phyloP scores from a whole-genome alignment of 164 flowering plant species.

The Macadamia integrifolia region DNA sequence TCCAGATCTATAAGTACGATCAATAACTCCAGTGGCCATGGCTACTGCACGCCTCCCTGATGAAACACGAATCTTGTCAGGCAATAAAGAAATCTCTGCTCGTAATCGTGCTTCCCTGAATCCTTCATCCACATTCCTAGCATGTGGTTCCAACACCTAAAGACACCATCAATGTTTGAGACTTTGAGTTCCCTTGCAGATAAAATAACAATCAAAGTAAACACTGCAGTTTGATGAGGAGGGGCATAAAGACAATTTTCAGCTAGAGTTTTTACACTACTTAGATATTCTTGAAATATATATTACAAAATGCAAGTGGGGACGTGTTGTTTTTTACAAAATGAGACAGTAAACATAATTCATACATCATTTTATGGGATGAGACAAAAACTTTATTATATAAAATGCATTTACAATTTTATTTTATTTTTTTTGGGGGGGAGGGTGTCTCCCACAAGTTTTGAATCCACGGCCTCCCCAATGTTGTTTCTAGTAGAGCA shows the following conservation, averaged over 20 bases:
- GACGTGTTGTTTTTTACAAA: neutral
- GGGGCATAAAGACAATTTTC: neutral
- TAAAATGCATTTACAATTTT: too few relatives aligned
- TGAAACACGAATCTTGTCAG: conserved; percentile 74
- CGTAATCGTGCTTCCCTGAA: conserved; percentile 82
- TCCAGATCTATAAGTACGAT: conserved; percentile 49
- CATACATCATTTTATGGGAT: neutral
- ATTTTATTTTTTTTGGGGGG: too few relatives aligned
- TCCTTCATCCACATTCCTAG: conserved; percentile 77
- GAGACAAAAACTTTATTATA: too few relatives aligned
- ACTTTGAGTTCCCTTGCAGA: neutral
- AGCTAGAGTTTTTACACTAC: neutral
- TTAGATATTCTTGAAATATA: neutral
- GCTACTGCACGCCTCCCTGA: conserved; percentile 96
- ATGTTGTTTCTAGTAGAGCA: too few relatives aligned
- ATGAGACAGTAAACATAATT: neutral
- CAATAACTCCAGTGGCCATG: conserved; percentile 90
- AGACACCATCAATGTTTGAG: neutral
- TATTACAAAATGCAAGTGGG: neutral
- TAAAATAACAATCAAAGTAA: neutral
- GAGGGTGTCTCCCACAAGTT: too few relatives aligned
- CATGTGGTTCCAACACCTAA: conserved; percentile 82
- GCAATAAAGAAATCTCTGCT: conserved; percentile 66
- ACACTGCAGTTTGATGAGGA: neutral
- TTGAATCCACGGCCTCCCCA: too few relatives aligned